Conservation (phyloP, 2,329 filamentous ascomycete genomes). For the Cercospora sp. region DNA sequence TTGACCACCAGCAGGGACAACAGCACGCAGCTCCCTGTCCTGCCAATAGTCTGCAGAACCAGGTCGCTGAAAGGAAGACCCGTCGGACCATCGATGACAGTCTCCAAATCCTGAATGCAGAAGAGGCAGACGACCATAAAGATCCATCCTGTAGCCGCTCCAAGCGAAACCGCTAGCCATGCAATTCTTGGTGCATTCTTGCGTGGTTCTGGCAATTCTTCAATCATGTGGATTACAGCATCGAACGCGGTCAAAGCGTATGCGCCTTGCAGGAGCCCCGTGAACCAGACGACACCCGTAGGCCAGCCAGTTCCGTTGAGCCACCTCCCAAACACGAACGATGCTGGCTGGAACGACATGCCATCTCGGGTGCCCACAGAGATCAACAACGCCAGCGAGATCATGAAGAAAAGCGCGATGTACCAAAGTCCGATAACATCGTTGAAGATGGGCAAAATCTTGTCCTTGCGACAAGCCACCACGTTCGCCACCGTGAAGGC, state of each 20-base stretch:
- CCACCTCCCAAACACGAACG: conserved; percentile 57
- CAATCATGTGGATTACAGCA: conserved; percentile 60
- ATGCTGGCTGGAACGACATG: conserved; percentile 51
- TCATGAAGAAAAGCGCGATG: conserved; percentile 53
- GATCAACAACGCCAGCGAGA: conserved; percentile 55
- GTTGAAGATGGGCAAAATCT: conserved; percentile 55
- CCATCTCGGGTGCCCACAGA: conserved; percentile 50
- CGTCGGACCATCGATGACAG: conserved; percentile 48
- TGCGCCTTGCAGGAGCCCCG: conserved; percentile 57
- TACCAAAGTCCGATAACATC: conserved; percentile 59
- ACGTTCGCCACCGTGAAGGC: conserved; percentile 54
- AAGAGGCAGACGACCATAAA: conserved; percentile 60
- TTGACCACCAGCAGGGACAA: conserved; percentile 58
- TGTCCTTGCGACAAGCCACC: conserved; percentile 53
- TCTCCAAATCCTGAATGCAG: conserved; percentile 52
- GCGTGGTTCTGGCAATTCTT: conserved; percentile 56
- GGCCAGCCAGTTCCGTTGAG: conserved; percentile 55
- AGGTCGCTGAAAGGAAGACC: conserved; percentile 62
- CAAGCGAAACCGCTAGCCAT: conserved; percentile 53
- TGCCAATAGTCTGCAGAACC: conserved; percentile 54
- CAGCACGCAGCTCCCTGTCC: conserved; percentile 47
- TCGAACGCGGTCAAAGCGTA: conserved; percentile 61
- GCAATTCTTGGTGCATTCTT: conserved; percentile 55
- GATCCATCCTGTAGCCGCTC: conserved; percentile 51
- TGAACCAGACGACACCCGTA: conserved; percentile 59